Percentiles rank a stretch among this genome's conserved stretches.
These are phyloP conservation scores for Naematelia aurantialba DNA, from an alignment of 768 basidiomycete genomes.

Conservation along the genomic window DNA sequence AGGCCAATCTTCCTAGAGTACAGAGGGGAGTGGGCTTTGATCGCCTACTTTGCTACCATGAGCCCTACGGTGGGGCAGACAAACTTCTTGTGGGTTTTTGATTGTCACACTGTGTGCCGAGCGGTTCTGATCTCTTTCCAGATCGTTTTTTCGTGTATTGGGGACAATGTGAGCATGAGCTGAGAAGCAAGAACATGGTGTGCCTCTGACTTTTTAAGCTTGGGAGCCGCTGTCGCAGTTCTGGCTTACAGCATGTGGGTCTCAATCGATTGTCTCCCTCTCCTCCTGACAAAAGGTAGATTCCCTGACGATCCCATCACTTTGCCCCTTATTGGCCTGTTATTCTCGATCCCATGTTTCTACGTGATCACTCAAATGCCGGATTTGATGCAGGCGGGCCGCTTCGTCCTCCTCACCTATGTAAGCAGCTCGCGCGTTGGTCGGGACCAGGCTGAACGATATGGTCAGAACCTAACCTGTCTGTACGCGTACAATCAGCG, in stretches of 20 bases:
- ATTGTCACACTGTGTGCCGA: neutral
- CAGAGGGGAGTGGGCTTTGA: slow-evolving; percentile 91
- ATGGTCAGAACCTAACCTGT: slow-evolving; percentile 71
- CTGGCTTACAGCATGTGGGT: slow-evolving; percentile 59
- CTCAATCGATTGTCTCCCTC: neutral
- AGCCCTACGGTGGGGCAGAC: slow-evolving; percentile 59
- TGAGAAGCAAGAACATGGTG: too few relatives aligned
- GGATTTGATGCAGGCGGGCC: slow-evolving; percentile 34
- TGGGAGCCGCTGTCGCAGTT: slow-evolving; percentile 75
- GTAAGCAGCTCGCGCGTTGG: slow-evolving; percentile 59
- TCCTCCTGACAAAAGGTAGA: slow-evolving; percentile 15
- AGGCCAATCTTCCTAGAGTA: slow-evolving; percentile 74
- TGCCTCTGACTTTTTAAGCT: too few relatives aligned
- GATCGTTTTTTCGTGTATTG: slow-evolving; percentile 66
- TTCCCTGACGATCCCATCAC: slow-evolving; percentile 72
- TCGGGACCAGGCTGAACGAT: neutral
- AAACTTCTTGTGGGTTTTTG: slow-evolving; percentile 63
- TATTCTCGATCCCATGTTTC: slow-evolving; percentile 80
- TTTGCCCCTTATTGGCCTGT: slow-evolving; percentile 76
- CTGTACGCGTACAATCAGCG: slow-evolving; percentile 70
- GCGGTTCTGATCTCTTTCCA: slow-evolving; percentile 7
- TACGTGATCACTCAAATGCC: slow-evolving; percentile 65
- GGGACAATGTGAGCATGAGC: slow-evolving; percentile 69
- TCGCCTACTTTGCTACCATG: slow-evolving; percentile 63
- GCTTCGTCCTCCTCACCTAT: slow-evolving; percentile 41